Base-by-base conservation (phyloP, 306 rosid genomes). In the Boehmeria nivea region DNA sequence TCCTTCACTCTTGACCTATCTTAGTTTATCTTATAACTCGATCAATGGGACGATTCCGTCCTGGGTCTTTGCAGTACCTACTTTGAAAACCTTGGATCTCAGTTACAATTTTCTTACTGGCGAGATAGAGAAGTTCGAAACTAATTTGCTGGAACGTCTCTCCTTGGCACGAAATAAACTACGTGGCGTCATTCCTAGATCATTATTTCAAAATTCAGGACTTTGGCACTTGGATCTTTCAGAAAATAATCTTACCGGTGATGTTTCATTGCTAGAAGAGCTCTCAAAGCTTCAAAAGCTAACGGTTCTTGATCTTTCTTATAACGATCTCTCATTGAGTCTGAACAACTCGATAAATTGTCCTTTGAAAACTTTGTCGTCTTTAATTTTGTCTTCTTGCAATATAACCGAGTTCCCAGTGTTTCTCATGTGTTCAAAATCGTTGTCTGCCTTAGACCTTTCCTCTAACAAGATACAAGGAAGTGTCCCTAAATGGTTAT, bases 161-260 rank as follows among this genome's bases (percentile, higher is more conserved):
- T 0, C 3, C 4, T 27, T 63, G 6, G 7, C 13, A 11, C 1
- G 0, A 5, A 63, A 63, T 42, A 62, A 24, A 3, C 19, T 62
- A 4, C 25, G 34, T 0, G 60, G 69, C 11, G 6, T 0, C 0
- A 39, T 64, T 42, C 68, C 68, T 16, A 51, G 43, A 17, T 51
- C 60, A 19, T 12, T 62, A 16, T 63, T 38, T 52, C 27, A 12
- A 26, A 0, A 23, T 63, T 3, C 0, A 0, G 16, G 28, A 0
- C 42, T 63, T 1, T 0, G 0, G 11, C 0, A 0, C 0, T 10
- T 63, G 7, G 5, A 6, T 28, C 43, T 64, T 0, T 12, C 42
- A 8, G 24, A 42, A 26, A 64, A 51, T 43, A 42, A 27, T 24
- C 16, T 64, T 19, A 51, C 22, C 23, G 69, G 69, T 4, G 12